Base-by-base conservation (phyloP, 75 land plant species). In the Cupressus sempervirens region DNA sequence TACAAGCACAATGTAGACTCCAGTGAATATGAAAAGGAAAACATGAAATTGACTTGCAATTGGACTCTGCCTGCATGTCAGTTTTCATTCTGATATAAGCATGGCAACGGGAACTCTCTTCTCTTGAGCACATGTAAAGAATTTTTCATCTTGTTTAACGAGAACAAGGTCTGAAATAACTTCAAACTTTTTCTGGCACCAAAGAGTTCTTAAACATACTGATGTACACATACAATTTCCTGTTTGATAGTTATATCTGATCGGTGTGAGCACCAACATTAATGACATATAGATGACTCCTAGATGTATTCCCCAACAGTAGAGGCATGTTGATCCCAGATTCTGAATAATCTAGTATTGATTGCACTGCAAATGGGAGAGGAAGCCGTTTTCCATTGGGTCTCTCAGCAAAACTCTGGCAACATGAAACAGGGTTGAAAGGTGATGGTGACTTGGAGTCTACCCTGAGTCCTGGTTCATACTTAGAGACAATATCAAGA, bases 71-170 rank as follows among this genome's bases (percentile, higher is more conserved):
- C n/a, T n/a, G n/a, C n/a, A n/a, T n/a, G n/a, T n/a, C n/a, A n/a
- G n/a, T n/a, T n/a, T n/a, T n/a, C n/a, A n/a, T n/a, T n/a, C 99
- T 92, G 99, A 98, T 54, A 98, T 98, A 38, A 98, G 90, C 99
- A 98, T 98, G 52, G 96, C 84, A 81, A 98, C 76, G 43, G 99
- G 99, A n/a, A 87, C 75, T n/a, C 91, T 90, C 84, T 86, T 89
- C 29, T 89, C 89, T 40, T 88, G 85, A 62, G 99, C 98, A 91
- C 93, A 96, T 46, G 84, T 81, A 68, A 98, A 98, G 26, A 96
- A 94, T 85, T 89, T 93, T 84, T 98, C 99, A 88, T 98, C 99
- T 85, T 98, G 89, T 30, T 38, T 74, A 50, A 86, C 84, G 79
- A 98, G n/a, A n/a, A n/a, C n/a, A n/a, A n/a, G n/a, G n/a, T n/a